Percentiles rank a stretch among this genome's conserved stretches.
Evolutionary conservation across 2,329 filamentous ascomycete species (phyloP).

Genomic region (Gaeumannomyces sp.): DNA sequence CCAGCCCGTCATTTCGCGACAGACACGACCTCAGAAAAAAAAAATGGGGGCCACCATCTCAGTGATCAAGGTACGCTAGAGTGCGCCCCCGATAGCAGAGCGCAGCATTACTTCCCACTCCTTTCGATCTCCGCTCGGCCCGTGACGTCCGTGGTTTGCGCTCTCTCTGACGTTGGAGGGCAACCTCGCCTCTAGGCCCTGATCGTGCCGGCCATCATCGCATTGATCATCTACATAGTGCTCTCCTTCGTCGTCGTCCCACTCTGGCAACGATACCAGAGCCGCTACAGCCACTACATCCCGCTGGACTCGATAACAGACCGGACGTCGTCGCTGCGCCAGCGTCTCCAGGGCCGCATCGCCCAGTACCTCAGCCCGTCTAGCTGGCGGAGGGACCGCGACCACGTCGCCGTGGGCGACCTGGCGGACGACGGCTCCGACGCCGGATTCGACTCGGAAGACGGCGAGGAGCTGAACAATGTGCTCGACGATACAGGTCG

Average conservation of each 20-base stretch:
- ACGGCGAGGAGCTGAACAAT: slow-evolving; percentile 63
- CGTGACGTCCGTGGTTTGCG: not conserved
- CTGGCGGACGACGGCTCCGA: slow-evolving; percentile 35
- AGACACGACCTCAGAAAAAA: not conserved
- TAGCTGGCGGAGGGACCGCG: slow-evolving; percentile 38
- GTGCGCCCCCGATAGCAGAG: not conserved
- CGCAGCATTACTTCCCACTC: too few species aligned
- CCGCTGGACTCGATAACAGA: slow-evolving; percentile 59
- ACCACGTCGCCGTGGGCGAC: slow-evolving; percentile 23
- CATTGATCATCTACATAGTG: slow-evolving; percentile 60
- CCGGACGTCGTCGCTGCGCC: slow-evolving; percentile 48
- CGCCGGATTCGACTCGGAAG: slow-evolving; percentile 54
- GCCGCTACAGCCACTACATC: slow-evolving; percentile 68
- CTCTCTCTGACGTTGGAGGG: not conserved
- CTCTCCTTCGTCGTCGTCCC: slow-evolving; percentile 61
- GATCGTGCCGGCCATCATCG: slow-evolving; percentile 63
- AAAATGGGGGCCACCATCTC: slow-evolving; percentile 30
- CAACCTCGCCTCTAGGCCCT: slow-evolving; percentile 47
- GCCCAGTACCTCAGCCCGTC: slow-evolving; percentile 37
- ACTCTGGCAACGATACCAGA: slow-evolving; percentile 62
- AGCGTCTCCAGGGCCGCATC: slow-evolving; percentile 35
- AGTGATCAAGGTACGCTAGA: slow-evolving; percentile 29
- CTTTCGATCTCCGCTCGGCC: not conserved
- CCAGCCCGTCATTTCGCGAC: not conserved
- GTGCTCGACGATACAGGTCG: slow-evolving; percentile 41